Evolutionary conservation across 305 asterid species (phyloP), one percentile per base, ranked within the genome.

Genomic region (Fraxinus sp.): DNA sequence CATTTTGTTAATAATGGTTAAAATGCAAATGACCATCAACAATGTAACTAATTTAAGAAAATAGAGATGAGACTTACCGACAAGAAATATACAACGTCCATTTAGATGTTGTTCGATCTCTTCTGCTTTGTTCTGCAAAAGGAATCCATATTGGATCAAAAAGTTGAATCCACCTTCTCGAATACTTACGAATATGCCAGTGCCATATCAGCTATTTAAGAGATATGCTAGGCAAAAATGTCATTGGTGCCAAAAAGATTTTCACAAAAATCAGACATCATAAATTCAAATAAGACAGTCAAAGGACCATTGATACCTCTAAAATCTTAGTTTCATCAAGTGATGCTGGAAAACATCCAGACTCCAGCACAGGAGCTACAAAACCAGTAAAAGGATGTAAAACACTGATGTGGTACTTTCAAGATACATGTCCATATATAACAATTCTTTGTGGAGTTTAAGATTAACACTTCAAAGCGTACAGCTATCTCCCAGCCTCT

Each of bases 51-150:
- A 57, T 71, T 33, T 66, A 72, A 78, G 46, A 46, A 35, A 80
- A 79, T 68, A 68, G 77, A 85, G 43, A 78, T 70, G 22, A 37
- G 77, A 92, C 98, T 90, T 80, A 94, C 99, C 99, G 30, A 96
- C 98, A 73, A 96, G 97, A 87, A 87, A 96, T 84, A 96, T 83
- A 84, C 97, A 92, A 41, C 90, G 89, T 78, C 98, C 99, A 83
- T 89, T 88, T 75, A 94, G 87, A 87, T 85, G 85, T 75, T 93
- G 90, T 87, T 88, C 94, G 77, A 92, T 82, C 81, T 90, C 97
- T 89, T 90, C 93, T 36, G 95, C 89, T 88, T 91, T 95, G 37
- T 76, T 89, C 98, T 94, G 97, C 87, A 91, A 90, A 49, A 83
- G 33, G 85, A 78, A 87, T 84, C 75, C 68, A 85, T 66, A 76